Evolutionary conservation across 108 stramenopile genomes (phyloP).

Genomic region (Aurantiochytrium sp.): DNA sequence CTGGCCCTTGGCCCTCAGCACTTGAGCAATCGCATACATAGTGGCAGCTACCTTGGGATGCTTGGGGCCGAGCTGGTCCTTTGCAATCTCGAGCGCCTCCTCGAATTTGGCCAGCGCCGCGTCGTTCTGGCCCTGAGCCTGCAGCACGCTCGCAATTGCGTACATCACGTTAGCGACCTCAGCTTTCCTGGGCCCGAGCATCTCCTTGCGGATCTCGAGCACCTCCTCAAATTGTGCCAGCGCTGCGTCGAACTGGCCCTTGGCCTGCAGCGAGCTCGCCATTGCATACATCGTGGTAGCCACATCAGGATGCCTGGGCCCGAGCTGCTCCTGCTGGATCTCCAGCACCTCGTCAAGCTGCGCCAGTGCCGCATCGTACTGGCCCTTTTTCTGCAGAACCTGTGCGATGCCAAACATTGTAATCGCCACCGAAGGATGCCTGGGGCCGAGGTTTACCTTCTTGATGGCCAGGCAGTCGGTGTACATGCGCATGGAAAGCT

Average conservation of each 20-base stretch:
- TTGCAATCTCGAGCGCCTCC: background rate
- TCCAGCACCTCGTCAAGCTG: background rate
- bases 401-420: no score
- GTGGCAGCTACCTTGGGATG: no score
- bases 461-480: no score
- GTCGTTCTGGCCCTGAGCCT: background rate
- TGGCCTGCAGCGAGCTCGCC: background rate
- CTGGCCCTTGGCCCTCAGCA: no score
- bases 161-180: background rate
- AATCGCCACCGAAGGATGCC: no score
- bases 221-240: background rate
- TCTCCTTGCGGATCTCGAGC: background rate
- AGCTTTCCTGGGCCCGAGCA: background rate
- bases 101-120: background rate
- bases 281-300: background rate
- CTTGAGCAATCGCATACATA: no score
- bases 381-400: no score
- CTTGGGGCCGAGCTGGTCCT: background rate
- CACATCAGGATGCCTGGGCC: background rate
- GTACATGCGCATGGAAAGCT: no score
- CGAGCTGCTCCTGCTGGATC: background rate
- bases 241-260: background rate
- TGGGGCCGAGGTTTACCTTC: no score
- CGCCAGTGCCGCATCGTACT: background rate
- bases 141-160: background rate